Conservation (phyloP, 1,284 basidiomycete genomes). For the Fomitopsis betulina region DNA sequence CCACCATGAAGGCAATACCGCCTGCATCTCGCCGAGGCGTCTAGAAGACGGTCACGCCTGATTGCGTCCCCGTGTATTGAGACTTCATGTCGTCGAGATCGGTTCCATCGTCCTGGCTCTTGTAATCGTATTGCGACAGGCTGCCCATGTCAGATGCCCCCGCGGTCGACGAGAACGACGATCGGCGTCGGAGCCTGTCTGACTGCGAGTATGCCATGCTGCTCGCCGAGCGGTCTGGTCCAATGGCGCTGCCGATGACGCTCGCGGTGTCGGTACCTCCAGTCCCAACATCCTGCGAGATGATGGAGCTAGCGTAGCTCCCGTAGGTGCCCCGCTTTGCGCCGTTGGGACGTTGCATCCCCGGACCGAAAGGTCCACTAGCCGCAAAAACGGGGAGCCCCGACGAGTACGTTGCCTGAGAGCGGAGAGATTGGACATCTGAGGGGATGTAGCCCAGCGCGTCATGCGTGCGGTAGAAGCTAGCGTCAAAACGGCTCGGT, state of each 20-base stretch:
- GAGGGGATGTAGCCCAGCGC: slow-evolving; percentile 92
- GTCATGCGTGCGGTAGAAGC: slow-evolving; percentile 95
- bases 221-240: slow-evolving; percentile 40
- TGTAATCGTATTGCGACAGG: slow-evolving; percentile 77
- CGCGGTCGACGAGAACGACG: slow-evolving; percentile 74
- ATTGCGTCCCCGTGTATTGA: slow-evolving; percentile 78
- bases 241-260: slow-evolving; percentile 47
- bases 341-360: slow-evolving; percentile 54
- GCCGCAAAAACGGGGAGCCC: slow-evolving; percentile 82
- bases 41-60: slow-evolving; percentile 79
- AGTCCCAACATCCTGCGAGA: slow-evolving; percentile 81
- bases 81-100: slow-evolving; percentile 82
- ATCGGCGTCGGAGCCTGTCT: slow-evolving; percentile 58
- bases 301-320: slow-evolving; percentile 87
- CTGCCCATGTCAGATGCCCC: slow-evolving; percentile 77
- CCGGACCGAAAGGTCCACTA: slow-evolving; percentile 63
- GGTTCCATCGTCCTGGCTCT: slow-evolving; percentile 75
- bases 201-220: slow-evolving; percentile 82
- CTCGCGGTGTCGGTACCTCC: slow-evolving; percentile 55
- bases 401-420: slow-evolving; percentile 90
- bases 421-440: slow-evolving; percentile 90
- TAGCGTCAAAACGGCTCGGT: slow-evolving; percentile 88
- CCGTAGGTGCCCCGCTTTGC: slow-evolving; percentile 74
- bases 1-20: slow-evolving; percentile 13
- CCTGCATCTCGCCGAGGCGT: slow-evolving; percentile 14